Conservation (phyloP, 805 yeast genomes). For the Candida quercuum region DNA sequence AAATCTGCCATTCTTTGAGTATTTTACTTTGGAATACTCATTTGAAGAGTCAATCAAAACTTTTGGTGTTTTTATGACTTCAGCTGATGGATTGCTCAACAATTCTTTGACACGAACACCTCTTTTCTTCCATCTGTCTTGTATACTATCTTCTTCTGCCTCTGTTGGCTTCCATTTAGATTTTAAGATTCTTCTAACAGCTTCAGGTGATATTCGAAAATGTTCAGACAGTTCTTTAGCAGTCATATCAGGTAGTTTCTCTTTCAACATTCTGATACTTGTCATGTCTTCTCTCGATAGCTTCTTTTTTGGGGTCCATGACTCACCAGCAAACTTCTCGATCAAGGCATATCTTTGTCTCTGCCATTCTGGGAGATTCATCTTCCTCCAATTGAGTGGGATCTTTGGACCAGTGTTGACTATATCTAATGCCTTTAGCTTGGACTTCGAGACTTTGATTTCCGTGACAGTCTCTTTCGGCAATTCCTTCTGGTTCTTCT, state of each 20-base stretch:
- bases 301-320: conserved; percentile 65
- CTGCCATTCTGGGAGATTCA: conserved; percentile 59
- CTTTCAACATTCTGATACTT: conserved; percentile 52
- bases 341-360: conserved; percentile 58
- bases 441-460: no score
- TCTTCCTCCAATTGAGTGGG: conserved; percentile 43
- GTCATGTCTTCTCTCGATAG: conserved; percentile 67
- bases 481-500: not conserved
- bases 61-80: conserved; percentile 1
- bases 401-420: conserved; percentile 22
- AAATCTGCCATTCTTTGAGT: conserved; percentile 2
- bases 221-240: conserved; percentile 54
- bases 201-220: conserved; percentile 75
- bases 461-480: not conserved
- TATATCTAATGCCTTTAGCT: conserved; percentile 12
- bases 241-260: conserved; percentile 52
- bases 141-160: conserved; percentile 42
- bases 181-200: conserved; percentile 71
- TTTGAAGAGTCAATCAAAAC: conserved; percentile 7
- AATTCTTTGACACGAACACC: conserved; percentile 31
- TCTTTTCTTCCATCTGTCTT: conserved; percentile 49
- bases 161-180: conserved; percentile 69
- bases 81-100: conserved; percentile 3
- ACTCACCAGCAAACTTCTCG: conserved; percentile 51
- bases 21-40: conserved; percentile 9